These are phyloP conservation scores for Quercus parvula DNA, from an alignment of 306 rosid genomes.

Conservation along the genomic window DNA sequence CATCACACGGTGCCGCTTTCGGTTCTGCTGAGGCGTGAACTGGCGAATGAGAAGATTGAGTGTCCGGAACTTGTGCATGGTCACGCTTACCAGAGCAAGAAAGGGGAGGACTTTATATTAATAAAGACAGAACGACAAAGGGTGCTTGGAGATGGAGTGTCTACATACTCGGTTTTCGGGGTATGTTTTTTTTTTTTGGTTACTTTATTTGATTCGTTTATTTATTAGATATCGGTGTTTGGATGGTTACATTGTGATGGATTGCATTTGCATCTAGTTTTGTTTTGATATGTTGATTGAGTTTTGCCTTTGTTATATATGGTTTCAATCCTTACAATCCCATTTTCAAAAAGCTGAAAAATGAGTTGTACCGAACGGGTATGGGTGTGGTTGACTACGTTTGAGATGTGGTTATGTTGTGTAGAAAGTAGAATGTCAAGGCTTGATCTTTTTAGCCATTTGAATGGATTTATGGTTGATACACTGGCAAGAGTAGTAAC, in stretches of 20 bases:
- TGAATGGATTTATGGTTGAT: background rate
- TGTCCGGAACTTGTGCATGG: slow-evolving; percentile 81
- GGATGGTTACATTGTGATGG: background rate
- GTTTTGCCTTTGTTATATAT: background rate
- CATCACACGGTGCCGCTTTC: slow-evolving; percentile 90
- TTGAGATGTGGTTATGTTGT: background rate
- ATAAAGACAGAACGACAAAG: slow-evolving; percentile 86
- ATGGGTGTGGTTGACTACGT: background rate
- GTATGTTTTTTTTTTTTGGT: slow-evolving; percentile 35
- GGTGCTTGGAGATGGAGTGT: slow-evolving; percentile 86
- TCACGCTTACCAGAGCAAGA: slow-evolving; percentile 89
- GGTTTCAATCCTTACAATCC: too few relatives aligned
- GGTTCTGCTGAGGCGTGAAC: slow-evolving; percentile 87
- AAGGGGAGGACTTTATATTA: slow-evolving; percentile 89
- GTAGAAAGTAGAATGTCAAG: background rate
- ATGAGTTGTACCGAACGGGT: too few relatives aligned
- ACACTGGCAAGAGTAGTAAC: slow-evolving; percentile 5
- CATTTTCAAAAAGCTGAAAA: too few relatives aligned
- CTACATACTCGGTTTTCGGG: slow-evolving; percentile 88
- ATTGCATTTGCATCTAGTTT: background rate
- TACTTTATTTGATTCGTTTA: background rate
- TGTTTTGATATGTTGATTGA: background rate
- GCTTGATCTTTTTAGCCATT: background rate
- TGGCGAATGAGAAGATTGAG: slow-evolving; percentile 85
- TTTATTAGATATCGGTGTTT: background rate